Evolutionary conservation across 2,329 filamentous ascomycete species (phyloP).

Genomic region (Dryadomyces sulphureus): DNA sequence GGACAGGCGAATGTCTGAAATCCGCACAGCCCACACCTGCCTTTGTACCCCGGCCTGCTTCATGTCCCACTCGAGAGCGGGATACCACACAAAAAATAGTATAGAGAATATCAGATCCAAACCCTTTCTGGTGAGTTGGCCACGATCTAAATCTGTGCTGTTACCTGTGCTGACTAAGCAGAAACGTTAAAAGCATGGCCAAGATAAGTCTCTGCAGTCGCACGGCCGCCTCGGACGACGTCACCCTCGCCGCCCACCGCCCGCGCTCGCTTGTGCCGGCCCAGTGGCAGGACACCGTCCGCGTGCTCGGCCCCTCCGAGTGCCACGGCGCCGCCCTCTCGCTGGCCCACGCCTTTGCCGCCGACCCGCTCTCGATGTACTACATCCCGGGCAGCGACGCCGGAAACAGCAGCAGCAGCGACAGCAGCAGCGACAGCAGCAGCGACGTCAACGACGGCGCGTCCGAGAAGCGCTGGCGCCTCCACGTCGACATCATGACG

Average conservation of each 20-base stretch:
- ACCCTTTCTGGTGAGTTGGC: neutral
- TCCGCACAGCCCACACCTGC: slow-evolving; percentile 39
- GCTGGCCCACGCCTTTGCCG: slow-evolving; percentile 63
- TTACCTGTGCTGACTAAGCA: too few relatives aligned
- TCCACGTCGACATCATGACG: slow-evolving; percentile 64
- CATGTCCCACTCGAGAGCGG: slow-evolving; percentile 41
- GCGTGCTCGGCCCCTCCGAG: slow-evolving; percentile 49
- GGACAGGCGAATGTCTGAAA: slow-evolving; percentile 37
- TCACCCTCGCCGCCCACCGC: neutral
- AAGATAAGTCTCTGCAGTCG: neutral
- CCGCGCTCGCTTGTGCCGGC: slow-evolving; percentile 33
- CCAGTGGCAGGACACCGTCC: slow-evolving; percentile 40
- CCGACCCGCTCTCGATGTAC: slow-evolving; percentile 61
- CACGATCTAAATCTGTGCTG: too few relatives aligned
- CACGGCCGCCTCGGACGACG: neutral
- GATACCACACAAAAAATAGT: slow-evolving; percentile 41
- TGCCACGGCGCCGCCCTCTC: slow-evolving; percentile 56
- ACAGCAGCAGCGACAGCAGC: too few relatives aligned
- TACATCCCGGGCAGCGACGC: slow-evolving; percentile 50
- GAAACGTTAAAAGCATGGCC: neutral
- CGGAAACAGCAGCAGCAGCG: slow-evolving; percentile 34
- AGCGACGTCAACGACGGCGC: slow-evolving; percentile 12
- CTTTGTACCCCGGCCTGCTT: slow-evolving; percentile 41
- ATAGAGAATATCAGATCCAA: slow-evolving; percentile 31
- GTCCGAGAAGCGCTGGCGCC: slow-evolving; percentile 58